Percentiles rank a stretch among this genome's conserved stretches.
Evolutionary conservation across 2,329 filamentous ascomycete genomes (phyloP).

Genomic region (Taxawa tesnikishii): DNA sequence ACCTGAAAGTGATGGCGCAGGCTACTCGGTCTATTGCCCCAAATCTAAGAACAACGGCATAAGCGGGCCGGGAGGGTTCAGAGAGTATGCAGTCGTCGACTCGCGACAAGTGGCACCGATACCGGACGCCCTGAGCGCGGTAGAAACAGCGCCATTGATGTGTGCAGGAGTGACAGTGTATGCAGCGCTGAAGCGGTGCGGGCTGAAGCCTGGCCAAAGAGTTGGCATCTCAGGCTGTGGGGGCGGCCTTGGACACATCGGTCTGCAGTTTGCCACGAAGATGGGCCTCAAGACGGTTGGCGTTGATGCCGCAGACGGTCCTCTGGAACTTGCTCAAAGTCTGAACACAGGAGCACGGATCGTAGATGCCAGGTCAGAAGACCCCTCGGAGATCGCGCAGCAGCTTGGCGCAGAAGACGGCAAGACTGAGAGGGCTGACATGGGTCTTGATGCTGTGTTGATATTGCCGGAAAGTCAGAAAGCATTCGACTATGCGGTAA

Average conservation of each 20-base stretch:
- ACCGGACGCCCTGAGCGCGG: conserved; percentile 21
- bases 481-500: conserved; percentile 35
- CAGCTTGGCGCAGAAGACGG: conserved; percentile 24
- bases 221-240: conserved; percentile 30
- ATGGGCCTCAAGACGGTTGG: conserved; percentile 25
- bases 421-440: conserved; percentile 22
- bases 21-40: conserved; percentile 29
- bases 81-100: conserved; percentile 31
- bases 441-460: conserved; percentile 34
- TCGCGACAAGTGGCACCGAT: conserved; percentile 23
- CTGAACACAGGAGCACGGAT: conserved; percentile 21
- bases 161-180: conserved; percentile 32
- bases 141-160: conserved; percentile 29
- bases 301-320: conserved; percentile 25
- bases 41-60: conserved; percentile 19
- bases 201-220: conserved; percentile 18
- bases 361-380: conserved; percentile 25
- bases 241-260: conserved; percentile 20
- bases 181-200: conserved; percentile 25
- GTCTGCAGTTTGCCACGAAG: conserved; percentile 17
- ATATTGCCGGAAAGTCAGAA: conserved; percentile 34
- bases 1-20: conserved; percentile 21
- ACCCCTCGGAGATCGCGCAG: conserved; percentile 18
- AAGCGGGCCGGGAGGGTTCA: conserved; percentile 26
- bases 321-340: conserved; percentile 22